Percentiles rank a stretch among this genome's conserved stretches.
These are phyloP conservation scores for Neofusicoccum umdonicola DNA, from an alignment of 2,329 filamentous ascomycete species.

Conservation along the genomic window DNA sequence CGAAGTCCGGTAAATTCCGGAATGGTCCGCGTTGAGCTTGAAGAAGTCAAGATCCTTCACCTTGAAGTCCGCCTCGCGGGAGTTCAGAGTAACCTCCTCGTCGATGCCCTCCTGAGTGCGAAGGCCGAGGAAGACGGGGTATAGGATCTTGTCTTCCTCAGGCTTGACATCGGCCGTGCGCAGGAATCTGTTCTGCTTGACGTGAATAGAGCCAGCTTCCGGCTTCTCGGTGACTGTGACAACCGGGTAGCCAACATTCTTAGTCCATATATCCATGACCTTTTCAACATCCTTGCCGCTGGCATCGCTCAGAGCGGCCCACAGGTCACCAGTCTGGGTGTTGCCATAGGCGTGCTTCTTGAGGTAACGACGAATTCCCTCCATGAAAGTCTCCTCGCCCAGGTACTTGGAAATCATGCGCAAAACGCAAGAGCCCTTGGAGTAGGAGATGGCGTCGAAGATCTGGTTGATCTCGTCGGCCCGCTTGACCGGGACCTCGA, in stretches of 20 bases:
- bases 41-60: constrained; percentile 81
- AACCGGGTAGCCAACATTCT: constrained; percentile 91
- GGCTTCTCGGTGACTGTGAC: constrained; percentile 79
- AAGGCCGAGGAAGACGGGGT: constrained; percentile 84
- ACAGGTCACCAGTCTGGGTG: constrained; percentile 86
- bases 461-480: constrained; percentile 98
- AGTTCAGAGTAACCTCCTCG: constrained; percentile 68
- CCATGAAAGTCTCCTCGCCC: constrained; percentile 87
- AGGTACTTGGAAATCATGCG: constrained; percentile 97
- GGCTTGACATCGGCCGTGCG: constrained; percentile 90
- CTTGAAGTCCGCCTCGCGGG: constrained; percentile 75
- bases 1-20: constrained; percentile 84
- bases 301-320: constrained; percentile 81
- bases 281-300: constrained; percentile 88
- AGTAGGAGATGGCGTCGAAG: constrained; percentile 96
- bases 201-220: constrained; percentile 67
- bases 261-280: constrained; percentile 96
- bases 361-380: constrained; percentile 85
- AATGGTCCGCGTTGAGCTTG: constrained; percentile 95
- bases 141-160: constrained; percentile 84
- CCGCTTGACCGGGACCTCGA: constrained; percentile 92
- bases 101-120: constrained; percentile 81
- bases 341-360: constrained; percentile 98
- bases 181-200: constrained; percentile 95
- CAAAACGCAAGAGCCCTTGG: constrained; percentile 91